Percentiles rank a stretch among this genome's conserved stretches.
Conservation (phyloP, 768 basidiomycete genomes). For the Cyclocybe cylindracea region DNA sequence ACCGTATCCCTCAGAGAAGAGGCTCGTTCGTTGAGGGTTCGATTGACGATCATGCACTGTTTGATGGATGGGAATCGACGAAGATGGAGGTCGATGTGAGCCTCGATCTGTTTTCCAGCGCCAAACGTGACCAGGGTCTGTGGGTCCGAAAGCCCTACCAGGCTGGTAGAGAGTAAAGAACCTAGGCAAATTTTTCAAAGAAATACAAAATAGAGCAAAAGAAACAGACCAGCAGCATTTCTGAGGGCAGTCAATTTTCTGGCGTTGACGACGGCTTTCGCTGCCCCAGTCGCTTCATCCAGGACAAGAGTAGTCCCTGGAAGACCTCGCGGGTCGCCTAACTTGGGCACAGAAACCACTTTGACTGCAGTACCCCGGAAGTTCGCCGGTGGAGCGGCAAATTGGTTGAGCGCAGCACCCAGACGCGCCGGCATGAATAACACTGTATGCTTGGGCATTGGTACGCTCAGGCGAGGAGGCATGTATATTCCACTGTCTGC, state of each 20-base stretch:
- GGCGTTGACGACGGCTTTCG: constrained; percentile 81
- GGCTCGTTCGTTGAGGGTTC: constrained; percentile 53
- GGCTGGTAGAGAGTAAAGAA: constrained; percentile 63
- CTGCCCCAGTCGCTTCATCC: constrained; percentile 66
- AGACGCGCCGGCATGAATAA: constrained; percentile 87
- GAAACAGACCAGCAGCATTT: constrained; percentile 73
- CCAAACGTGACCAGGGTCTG: constrained; percentile 63
- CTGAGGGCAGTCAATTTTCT: constrained; percentile 75
- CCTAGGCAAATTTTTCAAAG: constrained; percentile 39
- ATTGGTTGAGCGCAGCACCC: constrained; percentile 10
- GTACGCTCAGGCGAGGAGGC: constrained; percentile 64
- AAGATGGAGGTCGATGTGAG: constrained; percentile 65
- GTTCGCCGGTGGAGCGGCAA: not conserved
- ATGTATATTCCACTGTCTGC: constrained; percentile 27
- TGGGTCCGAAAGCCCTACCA: constrained; percentile 47
- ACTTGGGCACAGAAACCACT: constrained; percentile 73
- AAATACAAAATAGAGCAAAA: not conserved
- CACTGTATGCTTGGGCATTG: constrained; percentile 53
- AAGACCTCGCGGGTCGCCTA: constrained; percentile 52
- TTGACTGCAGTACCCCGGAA: constrained; percentile 66
- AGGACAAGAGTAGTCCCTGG: constrained; percentile 79
- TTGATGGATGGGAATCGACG: constrained; percentile 55
- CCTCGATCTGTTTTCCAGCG: constrained; percentile 68
- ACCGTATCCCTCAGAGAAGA: constrained; percentile 30
- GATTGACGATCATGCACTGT: constrained; percentile 62